Percentiles rank a stretch among this genome's conserved stretches.
Evolutionary conservation across 805 yeast species (phyloP).

Genomic region (Ogataea salicorniae): DNA sequence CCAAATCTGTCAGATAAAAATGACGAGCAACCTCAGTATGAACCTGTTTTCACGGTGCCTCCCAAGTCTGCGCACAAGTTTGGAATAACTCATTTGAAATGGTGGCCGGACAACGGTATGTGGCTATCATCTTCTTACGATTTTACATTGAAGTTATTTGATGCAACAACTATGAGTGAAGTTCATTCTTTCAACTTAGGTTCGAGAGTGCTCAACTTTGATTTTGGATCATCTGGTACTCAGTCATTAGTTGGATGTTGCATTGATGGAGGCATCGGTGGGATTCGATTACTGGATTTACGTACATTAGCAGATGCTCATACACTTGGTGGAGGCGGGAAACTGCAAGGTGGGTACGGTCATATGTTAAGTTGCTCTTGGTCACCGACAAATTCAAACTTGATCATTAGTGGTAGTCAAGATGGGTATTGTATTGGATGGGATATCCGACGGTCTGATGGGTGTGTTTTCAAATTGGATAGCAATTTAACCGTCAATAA

Average conservation of each 20-base stretch:
- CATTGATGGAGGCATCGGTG: constrained; percentile 46
- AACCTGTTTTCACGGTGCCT: constrained; percentile 22
- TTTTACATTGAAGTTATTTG: constrained; percentile 74
- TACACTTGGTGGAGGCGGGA: constrained; percentile 41
- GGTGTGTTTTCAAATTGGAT: constrained; percentile 62
- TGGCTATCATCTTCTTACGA: constrained; percentile 82
- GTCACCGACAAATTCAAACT: constrained; percentile 60
- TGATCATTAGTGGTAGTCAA: constrained; percentile 74
- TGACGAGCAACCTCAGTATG: constrained; percentile 14
- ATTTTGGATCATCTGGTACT: constrained; percentile 42
- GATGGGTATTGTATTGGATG: constrained; percentile 79
- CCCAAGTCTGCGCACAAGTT: constrained; percentile 49
- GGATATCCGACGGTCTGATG: constrained; percentile 72
- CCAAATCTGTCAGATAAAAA: neutral
- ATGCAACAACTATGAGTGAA: constrained; percentile 56
- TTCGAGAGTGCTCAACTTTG: constrained; percentile 62
- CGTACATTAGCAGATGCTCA: constrained; percentile 72
- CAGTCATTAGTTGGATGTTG: constrained; percentile 65
- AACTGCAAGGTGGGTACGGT: constrained; percentile 26
- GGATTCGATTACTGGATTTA: constrained; percentile 58
- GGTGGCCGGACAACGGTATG: constrained; percentile 96
- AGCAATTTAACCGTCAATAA: constrained; percentile 28
- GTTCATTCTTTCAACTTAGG: constrained; percentile 64
- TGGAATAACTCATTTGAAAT: constrained; percentile 67
- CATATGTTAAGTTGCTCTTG: constrained; percentile 37